These are phyloP conservation scores for Helminthosporium solani DNA, from an alignment of 2,329 filamentous ascomycete species.

Conservation along the genomic window DNA sequence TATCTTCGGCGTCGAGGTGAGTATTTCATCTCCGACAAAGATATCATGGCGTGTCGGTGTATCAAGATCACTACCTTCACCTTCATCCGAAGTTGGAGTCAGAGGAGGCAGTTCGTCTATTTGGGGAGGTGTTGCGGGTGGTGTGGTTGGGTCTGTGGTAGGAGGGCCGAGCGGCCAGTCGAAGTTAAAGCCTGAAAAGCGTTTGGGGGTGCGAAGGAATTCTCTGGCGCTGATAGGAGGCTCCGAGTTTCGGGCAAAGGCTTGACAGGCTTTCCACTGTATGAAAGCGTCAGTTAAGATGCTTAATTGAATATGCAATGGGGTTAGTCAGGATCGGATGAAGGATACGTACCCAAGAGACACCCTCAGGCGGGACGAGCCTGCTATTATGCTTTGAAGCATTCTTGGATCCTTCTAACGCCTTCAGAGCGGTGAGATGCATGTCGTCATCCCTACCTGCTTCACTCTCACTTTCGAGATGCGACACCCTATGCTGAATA, in stretches of 20 bases:
- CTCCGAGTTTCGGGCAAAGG: slow-evolving; percentile 28
- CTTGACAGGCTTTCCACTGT: slow-evolving; percentile 29
- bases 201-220: slow-evolving; percentile 26
- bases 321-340: too few relatives aligned
- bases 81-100: slow-evolving; percentile 19
- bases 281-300: too few relatives aligned
- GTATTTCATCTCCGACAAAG: slow-evolving; percentile 5
- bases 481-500: slow-evolving; percentile 29
- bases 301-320: too few relatives aligned
- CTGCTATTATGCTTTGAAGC: slow-evolving; percentile 13
- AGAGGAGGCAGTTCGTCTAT: slow-evolving; percentile 22
- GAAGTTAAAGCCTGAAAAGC: slow-evolving; percentile 25
- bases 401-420: slow-evolving; percentile 9
- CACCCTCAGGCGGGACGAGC: slow-evolving; percentile 15
- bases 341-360: slow-evolving; percentile 11
- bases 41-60: slow-evolving; percentile 11
- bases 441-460: slow-evolving; percentile 9
- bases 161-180: slow-evolving; percentile 26
- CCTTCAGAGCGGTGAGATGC: slow-evolving; percentile 12
- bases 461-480: slow-evolving; percentile 26
- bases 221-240: slow-evolving; percentile 26
- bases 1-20: slow-evolving; percentile 6
- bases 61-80: slow-evolving; percentile 11
- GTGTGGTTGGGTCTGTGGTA: slow-evolving; percentile 3
- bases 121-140: slow-evolving; percentile 17